Percentiles rank a stretch among this genome's conserved stretches.
Conservation (phyloP, 306 rosid species). For the Quercus ilex region DNA sequence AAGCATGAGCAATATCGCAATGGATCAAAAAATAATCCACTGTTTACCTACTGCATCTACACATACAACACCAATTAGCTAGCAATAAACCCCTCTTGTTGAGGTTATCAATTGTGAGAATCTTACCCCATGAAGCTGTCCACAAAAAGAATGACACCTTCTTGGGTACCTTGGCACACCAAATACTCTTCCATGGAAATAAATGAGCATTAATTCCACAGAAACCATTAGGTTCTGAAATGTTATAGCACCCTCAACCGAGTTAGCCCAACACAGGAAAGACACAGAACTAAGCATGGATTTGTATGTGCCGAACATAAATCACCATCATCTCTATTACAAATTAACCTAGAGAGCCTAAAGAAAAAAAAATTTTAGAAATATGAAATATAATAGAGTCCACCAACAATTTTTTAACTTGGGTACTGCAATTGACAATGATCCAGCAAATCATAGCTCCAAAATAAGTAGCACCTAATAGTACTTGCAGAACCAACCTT, state of each 20-base stretch:
- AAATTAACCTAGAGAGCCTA: background rate
- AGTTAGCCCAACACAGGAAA: background rate
- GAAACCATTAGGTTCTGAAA: background rate
- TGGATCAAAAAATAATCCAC: too few relatives aligned
- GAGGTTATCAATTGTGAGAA: too few relatives aligned
- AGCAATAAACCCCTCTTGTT: too few relatives aligned
- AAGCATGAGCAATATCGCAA: too few relatives aligned
- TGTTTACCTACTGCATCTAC: too few relatives aligned
- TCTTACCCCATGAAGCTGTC: too few relatives aligned
- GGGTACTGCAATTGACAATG: constrained; percentile 1
- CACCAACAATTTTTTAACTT: background rate
- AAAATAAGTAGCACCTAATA: constrained; percentile 13
- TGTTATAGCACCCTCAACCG: background rate
- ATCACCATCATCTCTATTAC: background rate
- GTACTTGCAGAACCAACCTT: constrained; percentile 9
- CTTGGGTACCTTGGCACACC: too few relatives aligned
- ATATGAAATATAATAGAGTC: background rate
- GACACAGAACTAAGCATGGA: too few relatives aligned
- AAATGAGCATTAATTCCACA: too few relatives aligned
- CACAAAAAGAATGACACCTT: too few relatives aligned
- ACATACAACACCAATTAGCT: too few relatives aligned
- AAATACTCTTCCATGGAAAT: too few relatives aligned
- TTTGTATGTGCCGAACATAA: background rate
- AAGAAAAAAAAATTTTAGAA: background rate
- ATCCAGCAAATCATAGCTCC: constrained; percentile 19